Conservation (phyloP, 495 filamentous ascomycete genomes). For the Neurospora terricola region DNA sequence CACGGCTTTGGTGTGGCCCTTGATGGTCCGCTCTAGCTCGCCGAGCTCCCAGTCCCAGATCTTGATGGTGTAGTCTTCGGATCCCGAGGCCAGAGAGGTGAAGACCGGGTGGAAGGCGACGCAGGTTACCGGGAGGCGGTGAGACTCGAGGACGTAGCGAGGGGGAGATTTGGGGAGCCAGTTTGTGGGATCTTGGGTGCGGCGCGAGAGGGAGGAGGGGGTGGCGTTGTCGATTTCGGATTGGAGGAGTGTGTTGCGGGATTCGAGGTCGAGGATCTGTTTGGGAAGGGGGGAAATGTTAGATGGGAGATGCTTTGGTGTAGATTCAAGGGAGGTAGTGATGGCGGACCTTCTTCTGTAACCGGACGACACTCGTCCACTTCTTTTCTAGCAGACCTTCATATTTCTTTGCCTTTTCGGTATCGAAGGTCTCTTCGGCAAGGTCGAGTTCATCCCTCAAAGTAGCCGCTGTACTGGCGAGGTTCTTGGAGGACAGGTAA, state of each 20-base stretch:
- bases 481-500: constrained; percentile 60
- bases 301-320: not conserved
- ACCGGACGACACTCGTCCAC: constrained; percentile 77
- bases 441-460: constrained; percentile 53
- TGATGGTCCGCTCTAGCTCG: constrained; percentile 78
- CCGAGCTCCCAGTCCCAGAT: constrained; percentile 96
- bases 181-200: constrained; percentile 67
- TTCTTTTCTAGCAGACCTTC: constrained; percentile 82
- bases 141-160: constrained; percentile 69
- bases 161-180: constrained; percentile 76
- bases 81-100: constrained; percentile 78
- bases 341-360: constrained; percentile 77
- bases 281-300: not conserved
- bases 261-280: constrained; percentile 86
- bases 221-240: constrained; percentile 72
- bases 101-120: constrained; percentile 90
- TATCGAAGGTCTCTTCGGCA: constrained; percentile 55
- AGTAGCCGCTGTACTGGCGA: constrained; percentile 51
- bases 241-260: constrained; percentile 57
- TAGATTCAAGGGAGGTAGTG: no score
- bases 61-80: constrained; percentile 75
- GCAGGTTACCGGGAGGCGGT: constrained; percentile 66
- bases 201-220: constrained; percentile 50
- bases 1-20: constrained; percentile 82
- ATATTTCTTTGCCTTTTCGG: constrained; percentile 69